These are phyloP conservation scores for Solioccasus polychromus DNA, from an alignment of 768 basidiomycete species.

Conservation along the genomic window DNA sequence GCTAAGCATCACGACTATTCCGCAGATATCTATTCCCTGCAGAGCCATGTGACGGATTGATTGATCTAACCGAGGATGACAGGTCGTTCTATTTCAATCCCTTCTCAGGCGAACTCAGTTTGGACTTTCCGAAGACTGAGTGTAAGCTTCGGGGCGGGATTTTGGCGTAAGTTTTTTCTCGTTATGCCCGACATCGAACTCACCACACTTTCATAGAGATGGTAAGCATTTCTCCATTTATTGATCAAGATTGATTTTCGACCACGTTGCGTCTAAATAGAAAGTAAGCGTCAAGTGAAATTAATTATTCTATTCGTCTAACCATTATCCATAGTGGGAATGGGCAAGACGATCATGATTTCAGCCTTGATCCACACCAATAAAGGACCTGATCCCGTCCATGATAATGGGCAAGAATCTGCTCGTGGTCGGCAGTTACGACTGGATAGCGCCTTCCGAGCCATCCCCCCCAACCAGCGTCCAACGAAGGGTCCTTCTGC, in stretches of 20 bases:
- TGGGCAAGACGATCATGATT: slow-evolving; percentile 94
- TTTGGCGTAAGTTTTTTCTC: slow-evolving; percentile 61
- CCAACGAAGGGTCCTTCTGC: slow-evolving; percentile 44
- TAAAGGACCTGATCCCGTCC: slow-evolving; percentile 42
- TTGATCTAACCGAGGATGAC: slow-evolving; percentile 82
- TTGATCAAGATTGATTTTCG: slow-evolving; percentile 3
- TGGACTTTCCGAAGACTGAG: slow-evolving; percentile 81
- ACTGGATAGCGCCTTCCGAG: slow-evolving; percentile 61
- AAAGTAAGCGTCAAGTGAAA: slow-evolving; percentile 41
- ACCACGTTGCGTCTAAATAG: slow-evolving; percentile 29
- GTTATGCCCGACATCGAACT: slow-evolving; percentile 1
- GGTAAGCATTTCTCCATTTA: slow-evolving; percentile 23
- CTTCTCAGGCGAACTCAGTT: slow-evolving; percentile 84
- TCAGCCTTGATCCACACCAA: slow-evolving; percentile 86
- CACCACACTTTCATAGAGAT: slow-evolving; percentile 28
- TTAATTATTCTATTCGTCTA: slow-evolving; percentile 1
- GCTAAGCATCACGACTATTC: slow-evolving; percentile 3
- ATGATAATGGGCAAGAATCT: slow-evolving; percentile 25
- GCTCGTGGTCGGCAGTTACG: slow-evolving; percentile 55
- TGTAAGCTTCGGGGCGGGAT: slow-evolving; percentile 83
- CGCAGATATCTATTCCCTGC: slow-evolving; percentile 71
- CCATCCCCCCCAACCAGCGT: slow-evolving; percentile 35
- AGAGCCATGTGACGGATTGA: slow-evolving; percentile 53
- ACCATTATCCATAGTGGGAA: slow-evolving; percentile 63
- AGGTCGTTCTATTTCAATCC: slow-evolving; percentile 85